Evolutionary conservation across 2,329 filamentous ascomycete species (phyloP).

Genomic region (Sodiomyces alkalinus): DNA sequence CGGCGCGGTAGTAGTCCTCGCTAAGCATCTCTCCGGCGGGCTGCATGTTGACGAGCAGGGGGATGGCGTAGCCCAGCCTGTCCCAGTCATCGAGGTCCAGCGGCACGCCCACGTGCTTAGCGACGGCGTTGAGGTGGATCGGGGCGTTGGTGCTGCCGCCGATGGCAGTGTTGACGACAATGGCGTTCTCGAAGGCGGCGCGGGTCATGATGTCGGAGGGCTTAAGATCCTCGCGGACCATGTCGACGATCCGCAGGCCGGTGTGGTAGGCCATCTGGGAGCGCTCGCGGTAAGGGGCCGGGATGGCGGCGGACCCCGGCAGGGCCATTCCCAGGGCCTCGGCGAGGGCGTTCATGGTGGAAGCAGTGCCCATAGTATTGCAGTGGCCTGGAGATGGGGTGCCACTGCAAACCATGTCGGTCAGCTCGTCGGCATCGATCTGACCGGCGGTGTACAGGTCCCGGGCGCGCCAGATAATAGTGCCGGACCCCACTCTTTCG

Average conservation of each 20-base stretch:
- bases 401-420: constrained; percentile 25
- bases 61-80: constrained; percentile 29
- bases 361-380: constrained; percentile 38
- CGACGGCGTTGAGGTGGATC: constrained; percentile 38
- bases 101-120: constrained; percentile 34
- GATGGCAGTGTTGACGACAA: constrained; percentile 37
- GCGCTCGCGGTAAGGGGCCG: constrained; percentile 31
- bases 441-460: constrained; percentile 30
- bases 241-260: constrained; percentile 31
- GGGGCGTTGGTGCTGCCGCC: constrained; percentile 42
- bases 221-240: constrained; percentile 30
- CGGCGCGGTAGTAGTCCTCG: constrained; percentile 38
- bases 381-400: constrained; percentile 32
- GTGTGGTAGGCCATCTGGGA: constrained; percentile 31
- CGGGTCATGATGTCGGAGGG: constrained; percentile 40
- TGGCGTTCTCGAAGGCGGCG: constrained; percentile 39
- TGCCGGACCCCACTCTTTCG: constrained; percentile 26
- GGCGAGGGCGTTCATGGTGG: constrained; percentile 35
- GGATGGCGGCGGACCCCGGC: constrained; percentile 33
- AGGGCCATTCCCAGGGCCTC: constrained; percentile 37
- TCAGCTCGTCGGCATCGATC: constrained; percentile 25
- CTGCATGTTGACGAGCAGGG: constrained; percentile 37
- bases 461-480: constrained; percentile 31
- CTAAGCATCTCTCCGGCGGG: constrained; percentile 36
- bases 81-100: constrained; percentile 39